Evolutionary conservation across 108 stramenopile genomes (phyloP).

Genomic region (Aurantiochytrium sp.): DNA sequence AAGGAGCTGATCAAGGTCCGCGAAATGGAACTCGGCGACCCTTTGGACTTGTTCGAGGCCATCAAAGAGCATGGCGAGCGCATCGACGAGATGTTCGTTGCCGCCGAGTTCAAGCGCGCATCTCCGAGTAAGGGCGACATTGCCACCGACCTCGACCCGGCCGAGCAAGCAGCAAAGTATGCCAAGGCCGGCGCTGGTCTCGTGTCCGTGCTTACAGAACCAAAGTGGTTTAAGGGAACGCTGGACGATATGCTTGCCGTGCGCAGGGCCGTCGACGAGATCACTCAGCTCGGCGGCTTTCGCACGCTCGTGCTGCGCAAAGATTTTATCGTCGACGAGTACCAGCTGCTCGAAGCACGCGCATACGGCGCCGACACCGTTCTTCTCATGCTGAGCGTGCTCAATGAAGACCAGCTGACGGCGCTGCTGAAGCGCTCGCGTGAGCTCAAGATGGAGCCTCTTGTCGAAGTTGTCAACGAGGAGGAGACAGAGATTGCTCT

Average conservation of each 20-base stretch:
- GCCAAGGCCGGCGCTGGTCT: conserved; percentile 74
- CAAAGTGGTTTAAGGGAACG: conserved; percentile 81
- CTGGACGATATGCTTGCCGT: conserved; percentile 68
- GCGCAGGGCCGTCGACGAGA: conserved; percentile 15
- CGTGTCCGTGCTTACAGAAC: conserved; percentile 89
- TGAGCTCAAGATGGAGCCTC: conserved; percentile 76
- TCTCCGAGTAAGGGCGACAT: conserved; percentile 90
- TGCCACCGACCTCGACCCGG: conserved; percentile 40
- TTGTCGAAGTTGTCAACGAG: conserved; percentile 88
- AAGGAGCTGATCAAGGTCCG: conserved; percentile 19
- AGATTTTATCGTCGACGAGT: conserved; percentile 77
- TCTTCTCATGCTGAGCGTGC: conserved; percentile 83
- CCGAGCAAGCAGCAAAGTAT: conserved; percentile 72
- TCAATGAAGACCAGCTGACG: conserved; percentile 56
- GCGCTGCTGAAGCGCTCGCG: conserved; percentile 67
- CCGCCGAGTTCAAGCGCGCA: conserved; percentile 97
- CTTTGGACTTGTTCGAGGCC: conserved; percentile 33
- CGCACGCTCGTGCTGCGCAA: conserved; percentile 85
- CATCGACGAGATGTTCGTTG: conserved; percentile 43
- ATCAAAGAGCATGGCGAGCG: neutral
- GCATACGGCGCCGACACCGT: conserved; percentile 88
- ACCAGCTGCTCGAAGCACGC: conserved; percentile 85
- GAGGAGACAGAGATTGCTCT: conserved; percentile 80
- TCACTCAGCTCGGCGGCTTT: conserved; percentile 37
- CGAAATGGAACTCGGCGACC: conserved; percentile 20